phyloP scores from a whole-genome alignment of 2,329 filamentous ascomycete genomes.

The Fonsecaea erecta region DNA sequence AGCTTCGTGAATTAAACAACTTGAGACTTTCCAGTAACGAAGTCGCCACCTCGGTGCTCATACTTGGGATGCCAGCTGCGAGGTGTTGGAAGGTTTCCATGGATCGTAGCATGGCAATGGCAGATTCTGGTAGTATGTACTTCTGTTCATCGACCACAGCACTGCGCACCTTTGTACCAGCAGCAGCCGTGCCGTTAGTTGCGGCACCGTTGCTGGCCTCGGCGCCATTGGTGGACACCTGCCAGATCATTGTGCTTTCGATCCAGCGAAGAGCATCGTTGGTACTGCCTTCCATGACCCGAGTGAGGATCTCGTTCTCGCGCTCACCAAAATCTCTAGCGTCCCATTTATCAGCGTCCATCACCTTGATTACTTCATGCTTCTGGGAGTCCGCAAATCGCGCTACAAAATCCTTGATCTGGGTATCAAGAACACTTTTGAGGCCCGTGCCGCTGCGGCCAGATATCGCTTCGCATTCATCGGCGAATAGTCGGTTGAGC shows the following conservation, averaged over 20 bases:
- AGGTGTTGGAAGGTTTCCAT: conserved; percentile 83
- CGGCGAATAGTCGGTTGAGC: conserved; percentile 66
- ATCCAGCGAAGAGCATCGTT: conserved; percentile 62
- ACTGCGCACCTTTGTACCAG: conserved; percentile 66
- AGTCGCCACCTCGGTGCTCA: conserved; percentile 77
- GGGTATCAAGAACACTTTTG: conserved; percentile 65
- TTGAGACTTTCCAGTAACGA: conserved; percentile 85
- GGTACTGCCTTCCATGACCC: conserved; percentile 64
- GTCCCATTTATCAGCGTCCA: conserved; percentile 69
- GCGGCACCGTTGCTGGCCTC: conserved; percentile 29
- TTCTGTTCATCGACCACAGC: conserved; percentile 83
- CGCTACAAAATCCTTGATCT: conserved; percentile 66
- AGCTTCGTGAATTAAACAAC: conserved; percentile 92
- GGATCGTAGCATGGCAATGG: conserved; percentile 77
- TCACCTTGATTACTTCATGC: conserved; percentile 60
- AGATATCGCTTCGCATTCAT: conserved; percentile 70
- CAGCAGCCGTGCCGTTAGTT: conserved; percentile 29
- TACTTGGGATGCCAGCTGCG: conserved; percentile 81
- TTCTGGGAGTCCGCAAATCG: conserved; percentile 62
- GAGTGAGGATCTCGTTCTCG: conserved; percentile 57
- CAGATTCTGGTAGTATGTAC: conserved; percentile 84
- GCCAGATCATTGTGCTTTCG: conserved; percentile 57
- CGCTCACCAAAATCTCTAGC: conserved; percentile 64
- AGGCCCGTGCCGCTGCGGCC: conserved; percentile 64
- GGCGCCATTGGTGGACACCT: conserved; percentile 40